Evolutionary conservation across 1,139 yeast genomes (phyloP), one percentile per base, ranked within the genome.

Genomic region (Scheffersomyces insectosa): DNA sequence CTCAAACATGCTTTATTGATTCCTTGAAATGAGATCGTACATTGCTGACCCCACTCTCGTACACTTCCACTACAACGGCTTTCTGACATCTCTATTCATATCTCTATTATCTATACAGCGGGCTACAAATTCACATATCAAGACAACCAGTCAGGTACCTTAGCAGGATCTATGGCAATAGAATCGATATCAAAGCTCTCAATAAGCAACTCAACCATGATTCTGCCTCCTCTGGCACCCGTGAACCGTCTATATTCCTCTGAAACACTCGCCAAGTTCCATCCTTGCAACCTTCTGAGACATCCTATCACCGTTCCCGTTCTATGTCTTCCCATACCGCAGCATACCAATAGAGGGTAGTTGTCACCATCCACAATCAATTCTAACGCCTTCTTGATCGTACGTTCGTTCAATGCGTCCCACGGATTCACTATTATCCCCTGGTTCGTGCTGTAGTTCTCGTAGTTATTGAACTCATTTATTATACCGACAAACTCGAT

Each of bases 261-360:
- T 46, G 91, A 82, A 2, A 91, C 95, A 64, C 95, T 70, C 10
- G 98, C 97, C 59, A 91, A 70, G 59, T 93, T 93, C 99, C 99
- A 93, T 15, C 95, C 93, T 70, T 91, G 97, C 27, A 93, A 68
- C 48, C 96, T 75, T 50, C 99, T 72, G 40, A 93, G 70, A 63
- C 98, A 93, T 1, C 99, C 99, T 44, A 93, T 81, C 2, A 93
- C 96, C 0, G 97, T 90, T 0, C 99, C 99, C 0, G 97, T 90
- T 48, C 98, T 76, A 63, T 93, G 98, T 52, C 98, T 73, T 0
- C 99, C 99, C 98, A 91, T 91, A 10, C 97, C 97, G 59, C 98
- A 93, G 64, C 98, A 91, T 6, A 90, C 93, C 40, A 93, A 68
- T 48, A 91, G 56, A 0, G 99, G 98, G 56, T 88, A 88, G 59